Evolutionary conservation across 805 yeast species (phyloP), one percentile per base, ranked within the genome.

Genomic region (Starmera dryadoides): DNA sequence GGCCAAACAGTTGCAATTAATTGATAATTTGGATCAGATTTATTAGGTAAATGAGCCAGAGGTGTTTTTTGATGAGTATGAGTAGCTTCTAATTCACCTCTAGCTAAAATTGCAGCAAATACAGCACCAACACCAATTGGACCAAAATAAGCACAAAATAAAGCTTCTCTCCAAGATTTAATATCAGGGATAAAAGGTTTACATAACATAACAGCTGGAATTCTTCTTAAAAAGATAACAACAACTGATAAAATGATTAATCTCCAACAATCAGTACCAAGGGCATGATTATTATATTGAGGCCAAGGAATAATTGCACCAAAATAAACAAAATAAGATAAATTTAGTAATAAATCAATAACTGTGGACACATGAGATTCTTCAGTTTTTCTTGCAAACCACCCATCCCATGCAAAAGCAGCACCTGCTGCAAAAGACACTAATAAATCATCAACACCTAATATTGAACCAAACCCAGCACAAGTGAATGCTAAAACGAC

Each of bases 91-190:
- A 84, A 62, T 44, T 80, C 83, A 9, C 78, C 75, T 44, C 91
- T 74, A 1, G 95, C 86, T 45, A 87, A 66, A 36, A 88, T 79
- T 6, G 86, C 80, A 32, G 93, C 91, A 60, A 85, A 87, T 7
- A 88, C 69, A 2, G 95, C 95, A 42, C 96, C 96, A 18, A 88
- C 96, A 35, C 97, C 97, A 54, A 89, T 86, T 2, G 97, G 96
- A 15, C 97, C 97, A 60, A 89, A 88, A 63, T 88, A 96, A 17
- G 96, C 96, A 58, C 94, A 86, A 59, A 89, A 89, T 3, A 88
- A 57, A 0, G 96, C 96, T 59, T 88, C 97, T 58, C 95, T 77
- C 95, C 96, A 88, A 10, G 86, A 75, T 51, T 86, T 80, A 30
- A 88, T 75, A 56, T 88, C 96, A 0, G 96, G 96, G 2, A 86